Percentiles rank a stretch among this genome's conserved stretches.
Conservation (phyloP, 345 rosid species). For the Psidium friedrichsthalianum region DNA sequence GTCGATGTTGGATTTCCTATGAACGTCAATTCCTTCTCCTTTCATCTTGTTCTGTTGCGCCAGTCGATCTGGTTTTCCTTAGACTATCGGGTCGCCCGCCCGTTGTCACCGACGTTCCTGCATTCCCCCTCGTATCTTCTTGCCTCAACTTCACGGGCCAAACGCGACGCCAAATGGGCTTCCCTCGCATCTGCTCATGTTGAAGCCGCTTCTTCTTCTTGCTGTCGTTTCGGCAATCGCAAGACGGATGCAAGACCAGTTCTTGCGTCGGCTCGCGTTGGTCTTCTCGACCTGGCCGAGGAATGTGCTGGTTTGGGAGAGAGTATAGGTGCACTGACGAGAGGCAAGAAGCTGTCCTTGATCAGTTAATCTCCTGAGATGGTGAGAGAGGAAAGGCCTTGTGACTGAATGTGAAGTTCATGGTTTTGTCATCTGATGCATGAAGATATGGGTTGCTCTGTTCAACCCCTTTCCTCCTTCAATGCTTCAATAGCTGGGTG, state of each 20-base stretch:
- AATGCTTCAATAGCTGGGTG: background rate
- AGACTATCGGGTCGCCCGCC: background rate
- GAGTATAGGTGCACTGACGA: background rate
- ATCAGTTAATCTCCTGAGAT: background rate
- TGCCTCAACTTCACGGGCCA: background rate
- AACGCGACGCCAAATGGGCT: background rate
- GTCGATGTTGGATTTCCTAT: background rate
- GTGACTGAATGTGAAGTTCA: background rate
- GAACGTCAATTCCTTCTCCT: background rate
- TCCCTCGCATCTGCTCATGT: background rate
- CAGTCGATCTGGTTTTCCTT: background rate
- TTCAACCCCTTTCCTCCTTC: background rate
- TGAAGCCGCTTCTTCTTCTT: background rate
- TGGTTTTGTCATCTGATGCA: background rate
- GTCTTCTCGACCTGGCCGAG: background rate
- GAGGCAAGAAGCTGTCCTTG: background rate
- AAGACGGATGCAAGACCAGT: background rate
- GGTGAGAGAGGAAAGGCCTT: background rate
- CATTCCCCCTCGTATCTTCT: background rate
- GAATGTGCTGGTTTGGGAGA: background rate
- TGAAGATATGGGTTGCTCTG: background rate
- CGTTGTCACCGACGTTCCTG: background rate
- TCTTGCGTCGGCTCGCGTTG: background rate
- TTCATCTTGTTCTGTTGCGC: background rate
- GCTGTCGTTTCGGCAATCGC: background rate